These are phyloP conservation scores for Fusarium solani-melongenae DNA, from an alignment of 2,329 filamentous ascomycete species.

Conservation along the genomic window DNA sequence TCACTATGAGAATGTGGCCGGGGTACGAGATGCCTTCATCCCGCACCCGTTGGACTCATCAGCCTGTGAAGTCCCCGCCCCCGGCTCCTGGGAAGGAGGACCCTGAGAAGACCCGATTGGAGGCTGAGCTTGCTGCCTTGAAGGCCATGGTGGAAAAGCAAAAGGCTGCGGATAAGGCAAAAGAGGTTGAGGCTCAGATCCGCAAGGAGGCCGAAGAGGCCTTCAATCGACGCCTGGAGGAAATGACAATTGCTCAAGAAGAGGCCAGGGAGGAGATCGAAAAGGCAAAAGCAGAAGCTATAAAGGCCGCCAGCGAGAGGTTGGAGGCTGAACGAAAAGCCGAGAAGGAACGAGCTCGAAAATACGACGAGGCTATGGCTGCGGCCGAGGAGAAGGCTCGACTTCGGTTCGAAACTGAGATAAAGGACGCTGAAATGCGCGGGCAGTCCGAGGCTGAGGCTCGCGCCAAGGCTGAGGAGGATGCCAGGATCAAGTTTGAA, in stretches of 20 bases:
- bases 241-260: not conserved
- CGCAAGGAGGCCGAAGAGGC: not conserved
- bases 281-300: not conserved
- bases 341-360: not conserved
- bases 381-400: not conserved
- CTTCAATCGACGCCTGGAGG: not conserved
- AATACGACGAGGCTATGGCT: constrained; percentile 10
- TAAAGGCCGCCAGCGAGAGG: not conserved
- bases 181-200: constrained; percentile 55
- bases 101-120: constrained; percentile 69
- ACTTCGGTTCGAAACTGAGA: constrained; percentile 38
- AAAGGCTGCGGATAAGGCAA: constrained; percentile 58
- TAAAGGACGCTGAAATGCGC: constrained; percentile 56
- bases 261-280: not conserved
- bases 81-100: constrained; percentile 53
- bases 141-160: constrained; percentile 58
- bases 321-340: not conserved
- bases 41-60: not conserved
- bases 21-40: constrained; percentile 56
- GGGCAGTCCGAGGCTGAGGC: constrained; percentile 36
- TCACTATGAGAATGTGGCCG: constrained; percentile 70
- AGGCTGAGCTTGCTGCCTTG: constrained; percentile 66
- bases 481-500: not conserved
- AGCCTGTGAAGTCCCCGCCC: not conserved
- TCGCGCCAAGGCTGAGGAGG: constrained; percentile 25